Percentiles rank a stretch among this genome's conserved stretches.
phyloP scores from a whole-genome alignment of 495 filamentous ascomycete genomes.

The Penicillium cinerascens region DNA sequence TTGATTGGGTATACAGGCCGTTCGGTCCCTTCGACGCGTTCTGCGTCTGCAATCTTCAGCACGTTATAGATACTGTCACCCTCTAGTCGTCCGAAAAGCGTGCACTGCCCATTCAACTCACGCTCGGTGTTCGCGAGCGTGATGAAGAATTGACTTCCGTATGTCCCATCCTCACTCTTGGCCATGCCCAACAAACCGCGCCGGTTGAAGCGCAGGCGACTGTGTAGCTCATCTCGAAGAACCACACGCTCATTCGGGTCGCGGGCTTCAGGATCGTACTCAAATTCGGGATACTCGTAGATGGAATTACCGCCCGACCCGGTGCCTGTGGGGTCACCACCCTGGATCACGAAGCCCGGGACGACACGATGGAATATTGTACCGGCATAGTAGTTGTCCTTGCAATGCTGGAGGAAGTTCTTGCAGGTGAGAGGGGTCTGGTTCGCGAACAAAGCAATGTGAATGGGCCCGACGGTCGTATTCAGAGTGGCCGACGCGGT shows the following conservation, averaged over 20 bases:
- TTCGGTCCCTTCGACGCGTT: constrained; percentile 76
- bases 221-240: constrained; percentile 89
- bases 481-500: constrained; percentile 87
- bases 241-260: constrained; percentile 56
- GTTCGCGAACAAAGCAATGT: constrained; percentile 88
- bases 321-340: constrained; percentile 89
- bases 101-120: constrained; percentile 86
- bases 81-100: constrained; percentile 86
- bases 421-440: constrained; percentile 87
- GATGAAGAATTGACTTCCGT: constrained; percentile 96
- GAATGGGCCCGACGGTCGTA: constrained; percentile 83
- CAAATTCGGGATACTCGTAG: constrained; percentile 79
- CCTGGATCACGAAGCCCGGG: constrained; percentile 89
- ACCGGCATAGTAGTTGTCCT: constrained; percentile 89
- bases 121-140: constrained; percentile 75
- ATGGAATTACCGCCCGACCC: constrained; percentile 89
- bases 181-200: constrained; percentile 90
- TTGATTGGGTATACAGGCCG: constrained; percentile 83
- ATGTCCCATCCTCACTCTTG: constrained; percentile 65
- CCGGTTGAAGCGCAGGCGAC: constrained; percentile 86
- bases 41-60: constrained; percentile 84
- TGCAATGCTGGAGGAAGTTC: constrained; percentile 92
- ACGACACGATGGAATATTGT: constrained; percentile 93
- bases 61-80: constrained; percentile 96
- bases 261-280: constrained; percentile 61